phyloP scores from a whole-genome alignment of 176 grass and related monocot genomes.

The Lolium multiflorum region DNA sequence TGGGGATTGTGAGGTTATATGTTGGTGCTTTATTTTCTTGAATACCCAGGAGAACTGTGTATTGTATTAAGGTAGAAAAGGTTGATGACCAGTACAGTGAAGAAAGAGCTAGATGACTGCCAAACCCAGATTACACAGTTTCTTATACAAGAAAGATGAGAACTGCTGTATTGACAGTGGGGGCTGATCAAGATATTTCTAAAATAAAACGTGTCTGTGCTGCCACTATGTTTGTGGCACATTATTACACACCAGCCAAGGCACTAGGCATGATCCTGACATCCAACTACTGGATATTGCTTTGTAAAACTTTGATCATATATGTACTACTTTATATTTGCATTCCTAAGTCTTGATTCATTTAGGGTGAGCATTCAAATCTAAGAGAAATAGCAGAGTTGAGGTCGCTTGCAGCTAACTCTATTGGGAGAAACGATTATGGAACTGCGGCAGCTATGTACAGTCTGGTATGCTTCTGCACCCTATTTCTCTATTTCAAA shows the following conservation, averaged over 20 bases:
- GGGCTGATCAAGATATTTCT: neutral
- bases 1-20: neutral
- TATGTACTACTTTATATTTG: neutral
- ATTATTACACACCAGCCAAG: neutral
- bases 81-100: neutral
- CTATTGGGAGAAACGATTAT: neutral
- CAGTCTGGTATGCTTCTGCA: neutral
- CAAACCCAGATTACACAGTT: neutral
- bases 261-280: neutral
- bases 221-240: neutral
- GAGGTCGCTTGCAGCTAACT: neutral
- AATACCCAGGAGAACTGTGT: neutral
- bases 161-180: neutral
- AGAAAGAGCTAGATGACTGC: neutral
- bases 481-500: neutral
- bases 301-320: neutral
- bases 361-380: neutral
- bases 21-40: neutral
- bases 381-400: neutral
- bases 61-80: neutral
- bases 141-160: neutral
- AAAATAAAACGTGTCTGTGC: neutral
- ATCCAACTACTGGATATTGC: neutral
- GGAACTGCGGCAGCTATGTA: neutral
- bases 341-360: neutral